Evolutionary conservation across 352 stramenopile species (phyloP).

Genomic region (Globisporangium canariense): DNA sequence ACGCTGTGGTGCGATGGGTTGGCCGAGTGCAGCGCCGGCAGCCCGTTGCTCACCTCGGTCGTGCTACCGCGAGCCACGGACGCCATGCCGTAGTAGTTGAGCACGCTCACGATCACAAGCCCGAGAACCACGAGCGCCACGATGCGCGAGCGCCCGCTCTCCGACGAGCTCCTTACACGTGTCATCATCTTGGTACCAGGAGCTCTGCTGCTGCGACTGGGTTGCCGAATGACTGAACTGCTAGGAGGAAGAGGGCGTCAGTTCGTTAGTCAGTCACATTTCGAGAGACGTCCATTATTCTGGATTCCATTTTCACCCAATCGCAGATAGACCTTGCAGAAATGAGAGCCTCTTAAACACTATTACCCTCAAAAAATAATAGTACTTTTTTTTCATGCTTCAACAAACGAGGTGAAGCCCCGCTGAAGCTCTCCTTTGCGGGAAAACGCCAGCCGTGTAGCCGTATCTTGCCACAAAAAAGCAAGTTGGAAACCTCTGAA

Average conservation of each 20-base stretch:
- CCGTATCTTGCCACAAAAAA: too few species aligned
- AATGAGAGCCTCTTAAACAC: too few species aligned
- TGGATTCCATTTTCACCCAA: too few species aligned
- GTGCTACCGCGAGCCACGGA: constrained; percentile 9
- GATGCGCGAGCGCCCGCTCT: constrained; percentile 10
- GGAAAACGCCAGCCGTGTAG: too few species aligned
- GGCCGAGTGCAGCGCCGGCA: constrained; percentile 24
- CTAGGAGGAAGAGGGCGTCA: background rate
- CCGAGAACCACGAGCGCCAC: constrained; percentile 21
- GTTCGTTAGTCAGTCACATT: background rate
- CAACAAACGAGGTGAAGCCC: too few species aligned
- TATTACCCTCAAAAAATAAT: too few species aligned
- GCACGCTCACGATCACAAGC: constrained; percentile 21
- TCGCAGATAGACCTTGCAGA: too few species aligned
- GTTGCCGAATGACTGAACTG: background rate
- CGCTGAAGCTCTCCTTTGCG: too few species aligned
- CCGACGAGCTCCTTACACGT: constrained; percentile 10
- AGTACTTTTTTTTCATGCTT: too few species aligned
- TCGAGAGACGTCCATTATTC: too few species aligned
- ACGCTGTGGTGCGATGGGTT: constrained; percentile 1
- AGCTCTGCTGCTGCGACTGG: background rate
- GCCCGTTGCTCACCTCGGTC: constrained; percentile 2
- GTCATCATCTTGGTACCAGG: constrained; percentile 4
- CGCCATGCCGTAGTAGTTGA: constrained; percentile 36
- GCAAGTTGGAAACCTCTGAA: too few species aligned